Conservation (phyloP, 768 basidiomycete genomes). For the Tricholoma saponaceum region DNA sequence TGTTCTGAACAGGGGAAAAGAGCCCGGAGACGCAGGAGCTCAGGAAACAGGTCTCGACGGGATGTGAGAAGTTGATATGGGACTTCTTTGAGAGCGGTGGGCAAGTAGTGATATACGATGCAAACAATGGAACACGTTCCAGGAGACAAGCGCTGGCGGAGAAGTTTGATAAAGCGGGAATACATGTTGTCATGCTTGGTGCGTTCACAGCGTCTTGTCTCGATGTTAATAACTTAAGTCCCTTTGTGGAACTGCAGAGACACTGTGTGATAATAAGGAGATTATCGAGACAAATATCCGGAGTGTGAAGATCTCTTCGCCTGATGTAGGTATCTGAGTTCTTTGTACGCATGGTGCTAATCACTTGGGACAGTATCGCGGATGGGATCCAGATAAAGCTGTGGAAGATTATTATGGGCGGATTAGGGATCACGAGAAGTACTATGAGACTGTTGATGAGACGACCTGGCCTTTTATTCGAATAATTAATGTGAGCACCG, state of each 20-base stretch:
- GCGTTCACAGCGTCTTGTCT: constrained; percentile 14
- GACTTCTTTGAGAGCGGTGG: constrained; percentile 85
- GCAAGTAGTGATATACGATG: constrained; percentile 98
- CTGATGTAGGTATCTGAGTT: constrained; percentile 63
- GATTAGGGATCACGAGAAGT: constrained; percentile 79
- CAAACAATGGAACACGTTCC: constrained; percentile 82
- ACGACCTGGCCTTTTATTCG: constrained; percentile 91
- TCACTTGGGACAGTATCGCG: constrained; percentile 61
- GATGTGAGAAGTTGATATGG: constrained; percentile 88
- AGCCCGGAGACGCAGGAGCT: constrained; percentile 76
- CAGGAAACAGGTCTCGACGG: constrained; percentile 66
- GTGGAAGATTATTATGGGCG: constrained; percentile 90
- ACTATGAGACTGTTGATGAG: constrained; percentile 91
- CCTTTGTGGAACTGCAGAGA: constrained; percentile 49
- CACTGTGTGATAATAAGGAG: constrained; percentile 85
- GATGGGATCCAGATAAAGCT: constrained; percentile 90
- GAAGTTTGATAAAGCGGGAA: constrained; percentile 80
- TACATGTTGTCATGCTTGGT: constrained; percentile 95
- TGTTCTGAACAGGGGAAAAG: constrained; percentile 57
- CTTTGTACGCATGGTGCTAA: constrained; percentile 2
- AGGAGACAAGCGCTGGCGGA: constrained; percentile 70
- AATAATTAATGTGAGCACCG: constrained; percentile 72
- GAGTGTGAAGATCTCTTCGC: constrained; percentile 96
- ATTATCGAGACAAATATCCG: constrained; percentile 94
- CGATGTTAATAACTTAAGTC: neutral